These are phyloP conservation scores for Rhodotorula diobovata DNA, from an alignment of 768 basidiomycete genomes.

Conservation along the genomic window DNA sequence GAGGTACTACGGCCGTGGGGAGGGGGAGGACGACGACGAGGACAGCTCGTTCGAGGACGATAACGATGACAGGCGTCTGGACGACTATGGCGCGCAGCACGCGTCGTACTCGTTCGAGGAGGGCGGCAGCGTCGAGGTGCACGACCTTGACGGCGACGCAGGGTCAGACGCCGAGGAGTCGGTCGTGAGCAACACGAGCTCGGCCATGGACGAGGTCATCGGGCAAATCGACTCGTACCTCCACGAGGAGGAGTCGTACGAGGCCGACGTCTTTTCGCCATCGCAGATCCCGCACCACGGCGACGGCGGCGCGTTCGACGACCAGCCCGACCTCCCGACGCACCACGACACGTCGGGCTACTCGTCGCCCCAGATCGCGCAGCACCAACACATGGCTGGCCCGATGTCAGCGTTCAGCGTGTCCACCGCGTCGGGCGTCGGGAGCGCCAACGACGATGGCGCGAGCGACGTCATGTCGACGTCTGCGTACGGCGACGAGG, in stretches of 20 bases:
- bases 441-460: constrained; percentile 11
- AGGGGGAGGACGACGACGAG: constrained; percentile 9
- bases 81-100: background rate
- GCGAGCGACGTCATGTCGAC: constrained; percentile 15
- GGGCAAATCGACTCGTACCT: constrained; percentile 35
- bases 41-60: background rate
- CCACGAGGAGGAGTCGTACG: constrained; percentile 17
- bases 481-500: constrained; percentile 33
- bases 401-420: constrained; percentile 18
- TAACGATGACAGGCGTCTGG: no score
- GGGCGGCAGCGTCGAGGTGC: constrained; percentile 34
- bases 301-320: background rate
- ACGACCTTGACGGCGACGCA: background rate
- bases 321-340: constrained; percentile 9
- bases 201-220: constrained; percentile 36
- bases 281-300: constrained; percentile 2
- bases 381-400: background rate
- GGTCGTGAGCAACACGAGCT: constrained; percentile 22
- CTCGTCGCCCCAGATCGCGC: background rate
- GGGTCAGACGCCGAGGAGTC: constrained; percentile 31
- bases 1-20: constrained; percentile 1
- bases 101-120: constrained; percentile 20
- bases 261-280: constrained; percentile 15
- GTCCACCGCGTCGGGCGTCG: constrained; percentile 5
- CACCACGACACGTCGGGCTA: background rate